Conservation (phyloP, 345 rosid species). For the Populus davidiana region DNA sequence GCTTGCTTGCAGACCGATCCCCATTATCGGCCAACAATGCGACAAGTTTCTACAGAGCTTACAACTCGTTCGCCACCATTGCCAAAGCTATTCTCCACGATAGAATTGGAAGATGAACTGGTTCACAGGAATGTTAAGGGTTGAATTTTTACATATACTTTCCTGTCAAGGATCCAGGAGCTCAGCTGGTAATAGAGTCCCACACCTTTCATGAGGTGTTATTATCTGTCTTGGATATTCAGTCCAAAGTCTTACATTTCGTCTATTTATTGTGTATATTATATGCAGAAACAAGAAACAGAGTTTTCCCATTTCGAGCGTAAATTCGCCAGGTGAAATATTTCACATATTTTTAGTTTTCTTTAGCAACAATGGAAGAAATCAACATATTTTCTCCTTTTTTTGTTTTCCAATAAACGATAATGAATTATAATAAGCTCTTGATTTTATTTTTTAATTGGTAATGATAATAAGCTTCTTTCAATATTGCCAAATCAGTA, state of each 20-base stretch:
- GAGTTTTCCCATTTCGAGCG: too few species aligned
- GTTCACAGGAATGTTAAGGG: not conserved
- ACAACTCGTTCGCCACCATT: not conserved
- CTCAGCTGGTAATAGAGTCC: not conserved
- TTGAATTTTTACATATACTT: not conserved
- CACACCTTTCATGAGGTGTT: not conserved
- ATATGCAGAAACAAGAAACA: too few species aligned
- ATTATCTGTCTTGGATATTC: not conserved
- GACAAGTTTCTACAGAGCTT: not conserved
- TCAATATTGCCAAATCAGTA: not conserved
- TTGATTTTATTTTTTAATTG: too few species aligned
- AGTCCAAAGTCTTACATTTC: not conserved
- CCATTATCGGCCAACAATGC: slow-evolving; percentile 5
- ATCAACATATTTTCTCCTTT: too few species aligned
- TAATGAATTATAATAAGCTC: too few species aligned
- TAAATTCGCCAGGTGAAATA: too few species aligned
- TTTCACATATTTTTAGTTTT: too few species aligned
- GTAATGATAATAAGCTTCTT: not conserved
- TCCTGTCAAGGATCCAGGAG: not conserved
- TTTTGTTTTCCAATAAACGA: too few species aligned
- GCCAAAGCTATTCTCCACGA: not conserved
- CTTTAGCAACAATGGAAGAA: too few species aligned
- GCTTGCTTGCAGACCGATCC: slow-evolving; percentile 8
- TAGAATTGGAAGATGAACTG: not conserved
- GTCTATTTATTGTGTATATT: too few species aligned